Base-by-base conservation (phyloP, 2,329 filamentous ascomycete species). In the Lachnellula cervina region DNA sequence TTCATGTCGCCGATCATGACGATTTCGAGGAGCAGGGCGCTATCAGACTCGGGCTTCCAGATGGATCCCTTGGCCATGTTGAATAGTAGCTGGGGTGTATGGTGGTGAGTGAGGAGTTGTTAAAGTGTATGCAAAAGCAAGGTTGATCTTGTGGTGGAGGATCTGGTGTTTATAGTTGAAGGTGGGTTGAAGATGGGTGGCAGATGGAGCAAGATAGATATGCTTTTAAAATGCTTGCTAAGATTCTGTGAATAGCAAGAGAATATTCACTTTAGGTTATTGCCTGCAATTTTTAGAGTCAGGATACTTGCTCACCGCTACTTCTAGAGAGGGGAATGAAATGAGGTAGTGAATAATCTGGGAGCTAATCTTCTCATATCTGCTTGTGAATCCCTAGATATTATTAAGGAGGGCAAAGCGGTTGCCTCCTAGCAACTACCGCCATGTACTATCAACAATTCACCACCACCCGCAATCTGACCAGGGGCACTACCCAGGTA, bases 1-100 rank as follows among this genome's bases (percentile, higher is more conserved):
- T 62, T 64, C 2, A 68, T 38, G 13, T 58, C 48, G n/a, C 60
- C 62, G 16, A 58, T 59, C 3, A 64, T 64, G 32, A 70, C 67
- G 35, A 70, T 66, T 1, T 61, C 53, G 2, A 70, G 59, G 13
- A 70, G 61, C n/a, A 70, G 54, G 48, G 68, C 62, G 32, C 56
- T 59, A 46, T 70, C 66, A 13, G 67, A 61, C 7, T 53, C 53
- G 21, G 62, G 47, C 23, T 66, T 56, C 68, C 68, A 70, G 9
- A 37, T 42, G 23, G 35, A 6, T 16, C n/a, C n/a, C n/a, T 4
- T 40, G 52, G 60, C 55, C 57, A 61, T 65, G 19, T 19, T 60
- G 51, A 23, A 21, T 60, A 49, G 23, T 34, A 37, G 47, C 21
- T 57, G 25, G n/a, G 28, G 8, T 19, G 13, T 45, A 13, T 17